Evolutionary conservation across 768 basidiomycete species (phyloP).

Genomic region (Xanthoconium purpureum): DNA sequence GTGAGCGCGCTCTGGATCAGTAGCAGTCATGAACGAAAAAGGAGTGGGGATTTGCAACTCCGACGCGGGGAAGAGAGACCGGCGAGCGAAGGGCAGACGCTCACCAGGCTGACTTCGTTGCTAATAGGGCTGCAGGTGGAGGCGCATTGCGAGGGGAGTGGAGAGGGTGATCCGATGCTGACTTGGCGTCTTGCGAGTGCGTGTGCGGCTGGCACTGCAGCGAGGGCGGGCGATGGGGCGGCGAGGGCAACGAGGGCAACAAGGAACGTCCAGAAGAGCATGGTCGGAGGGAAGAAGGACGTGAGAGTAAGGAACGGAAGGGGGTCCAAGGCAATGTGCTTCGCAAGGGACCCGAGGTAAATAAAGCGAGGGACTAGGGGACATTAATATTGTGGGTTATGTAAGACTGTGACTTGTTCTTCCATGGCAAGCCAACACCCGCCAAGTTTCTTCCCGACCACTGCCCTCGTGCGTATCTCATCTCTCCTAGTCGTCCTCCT

Average conservation of each 20-base stretch:
- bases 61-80: not conserved
- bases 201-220: not conserved
- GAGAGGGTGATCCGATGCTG: conserved; percentile 2
- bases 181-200: conserved; percentile 17
- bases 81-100: not conserved
- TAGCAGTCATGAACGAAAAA: not conserved
- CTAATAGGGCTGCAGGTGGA: conserved; percentile 23
- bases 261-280: conserved; percentile 8
- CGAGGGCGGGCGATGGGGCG: not conserved
- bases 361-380: not conserved
- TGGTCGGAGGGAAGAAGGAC: conserved; percentile 6
- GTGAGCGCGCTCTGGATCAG: not conserved
- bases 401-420: conserved; percentile 7
- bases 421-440: conserved; percentile 29
- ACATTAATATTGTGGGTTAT: conserved; percentile 4
- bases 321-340: not conserved
- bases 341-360: not conserved
- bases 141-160: conserved; percentile 24
- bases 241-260: conserved; percentile 1
- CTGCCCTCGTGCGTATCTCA: conserved; percentile 29
- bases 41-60: conserved; percentile 1
- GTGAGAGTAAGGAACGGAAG: not conserved
- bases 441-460: conserved; percentile 42
- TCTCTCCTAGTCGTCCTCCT: fast-evolving
- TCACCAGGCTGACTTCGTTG: conserved; percentile 24